A percentile compares a stretch with the other conserved stretches of the same genome.
These are phyloP conservation scores for Phytophthora lateralis DNA, from an alignment of 352 stramenopile species.

Conservation along the genomic window DNA sequence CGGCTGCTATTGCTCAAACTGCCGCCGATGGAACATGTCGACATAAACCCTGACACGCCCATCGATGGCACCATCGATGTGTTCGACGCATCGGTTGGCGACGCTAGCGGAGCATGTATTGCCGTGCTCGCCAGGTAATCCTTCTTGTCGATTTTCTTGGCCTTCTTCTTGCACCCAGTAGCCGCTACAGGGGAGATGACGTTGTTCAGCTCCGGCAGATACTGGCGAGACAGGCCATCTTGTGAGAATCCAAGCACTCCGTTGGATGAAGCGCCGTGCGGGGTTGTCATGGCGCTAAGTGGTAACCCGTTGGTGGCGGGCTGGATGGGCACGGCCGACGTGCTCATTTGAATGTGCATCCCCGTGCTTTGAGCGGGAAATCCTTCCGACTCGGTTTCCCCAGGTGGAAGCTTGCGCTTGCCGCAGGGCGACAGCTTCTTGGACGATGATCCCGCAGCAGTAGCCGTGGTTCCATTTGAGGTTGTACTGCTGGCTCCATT, in stretches of 20 bases:
- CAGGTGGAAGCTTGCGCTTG: slow-evolving; percentile 49
- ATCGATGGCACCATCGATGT: slow-evolving; percentile 3
- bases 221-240: slow-evolving; percentile 37
- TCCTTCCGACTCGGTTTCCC: slow-evolving; percentile 23
- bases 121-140: slow-evolving; percentile 36
- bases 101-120: slow-evolving; percentile 29
- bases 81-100: slow-evolving; percentile 24
- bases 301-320: slow-evolving; percentile 40
- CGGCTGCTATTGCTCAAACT: slow-evolving; percentile 33
- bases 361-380: slow-evolving; percentile 22
- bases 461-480: slow-evolving; percentile 3
- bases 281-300: slow-evolving; percentile 42
- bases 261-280: slow-evolving; percentile 32
- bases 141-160: slow-evolving; percentile 68
- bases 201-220: slow-evolving; percentile 61
- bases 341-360: slow-evolving; percentile 42
- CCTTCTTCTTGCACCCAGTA: slow-evolving; percentile 73
- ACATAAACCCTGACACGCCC: slow-evolving; percentile 14
- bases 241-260: slow-evolving; percentile 33
- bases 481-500: slow-evolving; percentile 14
- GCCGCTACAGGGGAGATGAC: slow-evolving; percentile 75
- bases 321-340: slow-evolving; percentile 37
- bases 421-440: slow-evolving; percentile 51
- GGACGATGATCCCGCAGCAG: slow-evolving; percentile 15
- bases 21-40: slow-evolving; percentile 14